Evolutionary conservation across 306 rosid species (phyloP).

Genomic region (Vicia villosa): DNA sequence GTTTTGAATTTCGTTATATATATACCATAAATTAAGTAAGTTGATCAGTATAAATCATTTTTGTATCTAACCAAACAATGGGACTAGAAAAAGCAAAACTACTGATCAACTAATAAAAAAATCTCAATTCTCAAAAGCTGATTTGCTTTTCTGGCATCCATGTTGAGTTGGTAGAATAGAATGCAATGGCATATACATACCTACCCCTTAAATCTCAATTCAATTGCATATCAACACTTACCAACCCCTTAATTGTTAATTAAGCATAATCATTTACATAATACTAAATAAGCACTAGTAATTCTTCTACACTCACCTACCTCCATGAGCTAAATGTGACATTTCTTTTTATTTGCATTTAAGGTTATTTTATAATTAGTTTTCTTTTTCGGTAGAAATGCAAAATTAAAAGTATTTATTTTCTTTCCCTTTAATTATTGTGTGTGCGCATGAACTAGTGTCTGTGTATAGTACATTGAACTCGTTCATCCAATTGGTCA

Average conservation of each 20-base stretch:
- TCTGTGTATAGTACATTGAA: neutral
- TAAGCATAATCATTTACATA: slow-evolving; percentile 26
- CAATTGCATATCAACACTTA: neutral
- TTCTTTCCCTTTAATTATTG: neutral
- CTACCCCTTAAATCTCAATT: slow-evolving; percentile 17
- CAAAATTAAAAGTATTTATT: neutral
- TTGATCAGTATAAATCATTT: too few species aligned
- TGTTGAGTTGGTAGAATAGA: slow-evolving; percentile 18
- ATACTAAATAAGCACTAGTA: neutral
- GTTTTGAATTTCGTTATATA: neutral
- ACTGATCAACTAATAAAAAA: neutral
- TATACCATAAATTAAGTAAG: neutral
- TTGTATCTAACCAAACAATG: neutral
- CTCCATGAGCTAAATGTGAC: slow-evolving; percentile 8
- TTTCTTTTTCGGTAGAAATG: neutral
- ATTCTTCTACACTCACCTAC: slow-evolving; percentile 39
- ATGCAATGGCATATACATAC: slow-evolving; percentile 7
- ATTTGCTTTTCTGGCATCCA: neutral
- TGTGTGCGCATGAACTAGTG: neutral
- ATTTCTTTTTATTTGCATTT: neutral
- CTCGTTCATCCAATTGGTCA: neutral
- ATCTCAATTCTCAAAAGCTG: neutral
- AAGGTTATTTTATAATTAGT: neutral
- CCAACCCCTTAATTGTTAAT: slow-evolving; percentile 4
- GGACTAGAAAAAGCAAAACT: neutral